Evolutionary conservation across 495 filamentous ascomycete species (phyloP).

Genomic region (Oleoguttula mirabilis): DNA sequence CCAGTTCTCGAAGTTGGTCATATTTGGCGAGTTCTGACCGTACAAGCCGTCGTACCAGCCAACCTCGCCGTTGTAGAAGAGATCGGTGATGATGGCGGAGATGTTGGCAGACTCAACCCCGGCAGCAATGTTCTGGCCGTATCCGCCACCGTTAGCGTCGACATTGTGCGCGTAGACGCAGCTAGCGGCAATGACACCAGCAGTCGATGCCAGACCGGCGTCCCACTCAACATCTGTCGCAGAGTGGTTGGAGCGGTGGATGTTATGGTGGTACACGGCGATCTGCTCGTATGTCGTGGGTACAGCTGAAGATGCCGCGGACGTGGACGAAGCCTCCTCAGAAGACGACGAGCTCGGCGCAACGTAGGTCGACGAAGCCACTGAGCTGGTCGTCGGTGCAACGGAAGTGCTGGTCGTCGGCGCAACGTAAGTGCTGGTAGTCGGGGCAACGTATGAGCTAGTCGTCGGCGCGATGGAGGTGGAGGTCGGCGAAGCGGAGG

Average conservation of each 20-base stretch:
- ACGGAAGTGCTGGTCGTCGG: constrained; percentile 8
- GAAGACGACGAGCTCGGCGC: neutral
- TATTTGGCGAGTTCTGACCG: constrained; percentile 36
- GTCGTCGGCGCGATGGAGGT: constrained; percentile 12
- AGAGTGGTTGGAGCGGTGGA: constrained; percentile 75
- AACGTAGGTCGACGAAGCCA: constrained; percentile 3
- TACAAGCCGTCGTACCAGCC: constrained; percentile 36
- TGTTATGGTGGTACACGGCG: constrained; percentile 66
- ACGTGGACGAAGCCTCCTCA: constrained; percentile 7
- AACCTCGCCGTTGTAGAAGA: constrained; percentile 78
- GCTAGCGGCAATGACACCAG: constrained; percentile 35
- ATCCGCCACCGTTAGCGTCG: constrained; percentile 57
- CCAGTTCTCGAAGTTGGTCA: constrained; percentile 53
- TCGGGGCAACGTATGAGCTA: constrained; percentile 14
- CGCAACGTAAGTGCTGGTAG: constrained; percentile 5
- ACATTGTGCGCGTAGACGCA: constrained; percentile 68
- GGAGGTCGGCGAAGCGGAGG: neutral
- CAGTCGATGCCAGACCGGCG: constrained; percentile 47
- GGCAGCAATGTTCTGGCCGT: constrained; percentile 76
- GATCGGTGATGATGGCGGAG: constrained; percentile 53
- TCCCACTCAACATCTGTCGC: constrained; percentile 52
- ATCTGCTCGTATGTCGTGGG: constrained; percentile 33
- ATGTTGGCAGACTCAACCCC: constrained; percentile 38
- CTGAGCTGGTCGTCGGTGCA: constrained; percentile 7
- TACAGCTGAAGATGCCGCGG: constrained; percentile 1